These are phyloP conservation scores for Picea abies DNA, from an alignment of 83 land plant species.

Conservation along the genomic window DNA sequence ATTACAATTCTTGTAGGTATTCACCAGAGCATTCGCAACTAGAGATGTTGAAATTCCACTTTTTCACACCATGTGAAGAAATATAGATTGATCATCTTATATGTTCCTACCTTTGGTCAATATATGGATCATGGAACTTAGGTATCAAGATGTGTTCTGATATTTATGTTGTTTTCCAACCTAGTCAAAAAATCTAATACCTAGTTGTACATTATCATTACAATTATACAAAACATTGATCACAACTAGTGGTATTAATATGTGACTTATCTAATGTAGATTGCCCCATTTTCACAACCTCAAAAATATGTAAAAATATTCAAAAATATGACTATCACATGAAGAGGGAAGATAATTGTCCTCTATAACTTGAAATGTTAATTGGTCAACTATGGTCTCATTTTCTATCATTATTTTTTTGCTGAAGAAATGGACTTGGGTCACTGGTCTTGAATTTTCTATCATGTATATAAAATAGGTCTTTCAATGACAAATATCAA, in stretches of 20 bases:
- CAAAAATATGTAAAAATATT: not conserved
- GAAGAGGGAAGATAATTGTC: not conserved
- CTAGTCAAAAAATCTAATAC: constrained; percentile 21
- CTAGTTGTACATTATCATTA: constrained; percentile 22
- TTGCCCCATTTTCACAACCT: not conserved
- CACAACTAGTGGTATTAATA: constrained; percentile 14
- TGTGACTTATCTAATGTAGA: not conserved
- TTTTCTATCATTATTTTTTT: not conserved
- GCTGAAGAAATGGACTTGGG: constrained; percentile 3
- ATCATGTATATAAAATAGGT: too few species aligned
- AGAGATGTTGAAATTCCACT: constrained; percentile 1
- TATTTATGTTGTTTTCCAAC: constrained; percentile 5
- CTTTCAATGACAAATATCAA: not conserved
- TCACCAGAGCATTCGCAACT: constrained; percentile 38
- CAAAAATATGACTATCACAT: not conserved
- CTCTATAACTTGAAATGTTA: not conserved
- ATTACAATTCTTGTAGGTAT: not conserved
- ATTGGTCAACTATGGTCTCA: not conserved
- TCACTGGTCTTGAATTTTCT: not conserved
- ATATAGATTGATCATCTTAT: constrained; percentile 51
- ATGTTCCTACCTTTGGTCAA: constrained; percentile 27
- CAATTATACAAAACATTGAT: constrained; percentile 35
- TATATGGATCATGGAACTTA: constrained; percentile 49
- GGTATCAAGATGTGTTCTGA: constrained; percentile 34
- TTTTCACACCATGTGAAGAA: constrained; percentile 52